Percentiles rank a stretch among this genome's conserved stretches.
Evolutionary conservation across 202 grass and related monocot species (phyloP).

Genomic region (Alloteropsis angusta): DNA sequence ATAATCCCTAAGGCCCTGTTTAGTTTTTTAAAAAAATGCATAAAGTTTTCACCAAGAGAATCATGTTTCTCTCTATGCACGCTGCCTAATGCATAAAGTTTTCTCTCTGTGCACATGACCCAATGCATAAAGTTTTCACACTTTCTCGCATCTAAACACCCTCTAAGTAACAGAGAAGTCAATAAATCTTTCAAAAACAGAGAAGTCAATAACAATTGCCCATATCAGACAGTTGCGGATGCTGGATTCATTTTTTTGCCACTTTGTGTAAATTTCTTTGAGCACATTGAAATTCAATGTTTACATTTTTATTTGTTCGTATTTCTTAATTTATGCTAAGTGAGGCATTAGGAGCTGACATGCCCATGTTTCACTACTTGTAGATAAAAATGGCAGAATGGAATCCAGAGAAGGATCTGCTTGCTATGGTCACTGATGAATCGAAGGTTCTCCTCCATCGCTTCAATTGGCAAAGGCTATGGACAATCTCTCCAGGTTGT

Average conservation of each 20-base stretch:
- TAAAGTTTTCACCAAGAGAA: no score
- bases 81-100: no score
- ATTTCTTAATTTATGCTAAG: not conserved
- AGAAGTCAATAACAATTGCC: not conserved
- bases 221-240: not conserved
- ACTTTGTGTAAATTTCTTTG: not conserved
- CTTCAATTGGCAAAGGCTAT: constrained; percentile 99
- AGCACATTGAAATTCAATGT: not conserved
- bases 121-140: no score
- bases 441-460: constrained; percentile 88
- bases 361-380: constrained; percentile 10
- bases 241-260: not conserved
- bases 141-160: no score
- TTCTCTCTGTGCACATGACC: no score
- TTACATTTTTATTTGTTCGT: not conserved
- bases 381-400: constrained; percentile 89
- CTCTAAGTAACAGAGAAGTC: no score
- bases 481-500: constrained; percentile 72
- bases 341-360: not conserved
- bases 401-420: constrained; percentile 96
- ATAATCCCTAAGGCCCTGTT: not conserved
- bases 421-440: constrained; percentile 91
- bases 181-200: no score
- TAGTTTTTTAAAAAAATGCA: no score
- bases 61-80: no score